phyloP scores from a whole-genome alignment of 768 basidiomycete species.

The Trametes gibbosa region DNA sequence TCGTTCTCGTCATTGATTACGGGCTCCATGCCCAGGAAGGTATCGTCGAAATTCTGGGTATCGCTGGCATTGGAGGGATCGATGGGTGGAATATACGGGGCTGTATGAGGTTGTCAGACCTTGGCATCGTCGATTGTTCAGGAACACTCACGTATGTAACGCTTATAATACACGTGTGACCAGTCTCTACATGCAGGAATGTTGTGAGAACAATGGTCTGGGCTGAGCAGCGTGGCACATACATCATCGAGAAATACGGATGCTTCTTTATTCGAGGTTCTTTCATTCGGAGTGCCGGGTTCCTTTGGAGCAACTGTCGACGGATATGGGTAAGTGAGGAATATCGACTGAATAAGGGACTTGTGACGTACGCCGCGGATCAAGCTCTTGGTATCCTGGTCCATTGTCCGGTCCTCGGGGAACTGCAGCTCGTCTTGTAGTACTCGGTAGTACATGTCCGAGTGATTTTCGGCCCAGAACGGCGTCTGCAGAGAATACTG shows the following conservation, averaged over 20 bases:
- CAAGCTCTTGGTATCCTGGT: conserved; percentile 92
- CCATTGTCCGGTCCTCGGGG: conserved; percentile 88
- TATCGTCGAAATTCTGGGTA: conserved; percentile 97
- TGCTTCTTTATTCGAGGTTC: conserved; percentile 94
- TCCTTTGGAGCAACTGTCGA: conserved; percentile 82
- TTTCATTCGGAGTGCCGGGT: conserved; percentile 85
- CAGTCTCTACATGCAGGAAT: conserved; percentile 61
- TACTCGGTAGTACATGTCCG: conserved; percentile 93
- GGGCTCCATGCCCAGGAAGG: conserved; percentile 94
- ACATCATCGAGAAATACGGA: conserved; percentile 95
- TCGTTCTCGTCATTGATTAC: conserved; percentile 77
- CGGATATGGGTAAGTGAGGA: neutral
- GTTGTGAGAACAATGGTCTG: conserved; percentile 17
- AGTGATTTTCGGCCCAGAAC: conserved; percentile 89
- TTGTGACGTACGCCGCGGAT: conserved; percentile 78
- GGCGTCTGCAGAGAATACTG: conserved; percentile 58
- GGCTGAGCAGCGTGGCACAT: conserved; percentile 30
- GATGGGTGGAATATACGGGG: conserved; percentile 91
- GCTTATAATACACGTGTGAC: conserved; percentile 92
- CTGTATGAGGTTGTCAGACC: conserved; percentile 37
- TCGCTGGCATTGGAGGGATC: conserved; percentile 91
- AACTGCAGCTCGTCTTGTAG: conserved; percentile 87
- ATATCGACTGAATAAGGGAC: neutral
- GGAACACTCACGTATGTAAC: conserved; percentile 77
- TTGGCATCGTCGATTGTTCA: neutral